Evolutionary conservation across 2,329 filamentous ascomycete species (phyloP).

Genomic region (Rugonectria rugulosa): DNA sequence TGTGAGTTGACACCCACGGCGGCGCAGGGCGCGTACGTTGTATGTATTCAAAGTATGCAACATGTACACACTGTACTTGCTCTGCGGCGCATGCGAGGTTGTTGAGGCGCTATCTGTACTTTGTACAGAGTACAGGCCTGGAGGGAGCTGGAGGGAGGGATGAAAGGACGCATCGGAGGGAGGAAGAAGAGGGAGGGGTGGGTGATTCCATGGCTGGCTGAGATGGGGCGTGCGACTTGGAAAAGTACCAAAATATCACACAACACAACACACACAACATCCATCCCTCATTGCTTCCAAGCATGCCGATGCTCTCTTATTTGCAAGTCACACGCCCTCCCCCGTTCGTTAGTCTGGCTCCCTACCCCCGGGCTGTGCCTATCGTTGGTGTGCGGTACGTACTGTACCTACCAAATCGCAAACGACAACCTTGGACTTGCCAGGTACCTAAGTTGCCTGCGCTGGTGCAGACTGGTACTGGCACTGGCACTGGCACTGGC

Average conservation of each 20-base stretch:
- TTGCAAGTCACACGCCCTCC: slow-evolving; percentile 19
- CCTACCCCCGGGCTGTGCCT: slow-evolving; percentile 26
- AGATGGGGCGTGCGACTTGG: slow-evolving; percentile 5
- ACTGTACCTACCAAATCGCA: slow-evolving; percentile 31
- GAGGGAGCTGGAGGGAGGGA: not conserved
- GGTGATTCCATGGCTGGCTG: not conserved
- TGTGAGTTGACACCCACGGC: no score
- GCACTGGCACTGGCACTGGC: no score
- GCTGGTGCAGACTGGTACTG: no score
- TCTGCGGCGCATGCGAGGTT: no score
- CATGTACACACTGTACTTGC: no score
- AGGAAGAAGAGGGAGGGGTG: not conserved
- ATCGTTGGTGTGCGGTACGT: slow-evolving; percentile 23
- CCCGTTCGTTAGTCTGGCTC: slow-evolving; percentile 15
- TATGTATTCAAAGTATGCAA: no score
- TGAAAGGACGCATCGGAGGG: not conserved
- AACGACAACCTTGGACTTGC: slow-evolving; percentile 34
- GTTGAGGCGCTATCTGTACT: not conserved
- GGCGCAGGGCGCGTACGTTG: no score
- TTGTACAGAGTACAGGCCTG: no score
- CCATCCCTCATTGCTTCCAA: not conserved
- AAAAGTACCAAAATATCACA: slow-evolving; percentile 12
- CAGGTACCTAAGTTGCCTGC: no score
- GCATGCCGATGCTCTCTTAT: not conserved
- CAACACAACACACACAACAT: not conserved